Evolutionary conservation across 768 basidiomycete species (phyloP).

Genomic region (Phaeolepiota aurea): DNA sequence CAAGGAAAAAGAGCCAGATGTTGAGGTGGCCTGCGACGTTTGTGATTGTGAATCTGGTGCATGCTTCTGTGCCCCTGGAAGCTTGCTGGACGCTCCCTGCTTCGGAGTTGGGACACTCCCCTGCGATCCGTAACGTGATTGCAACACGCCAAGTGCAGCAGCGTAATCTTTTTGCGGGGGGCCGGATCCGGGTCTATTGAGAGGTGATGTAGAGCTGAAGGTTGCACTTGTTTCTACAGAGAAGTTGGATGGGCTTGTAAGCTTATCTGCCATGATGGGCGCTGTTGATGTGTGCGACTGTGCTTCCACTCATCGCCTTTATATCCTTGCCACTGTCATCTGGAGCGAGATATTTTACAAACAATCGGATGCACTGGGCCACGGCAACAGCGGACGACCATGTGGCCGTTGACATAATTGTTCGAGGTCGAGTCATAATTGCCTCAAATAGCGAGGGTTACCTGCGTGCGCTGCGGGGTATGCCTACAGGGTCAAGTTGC

Average conservation of each 20-base stretch:
- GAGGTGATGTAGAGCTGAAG: not conserved
- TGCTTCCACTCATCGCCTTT: no score
- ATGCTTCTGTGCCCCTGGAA: not conserved
- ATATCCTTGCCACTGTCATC: no score
- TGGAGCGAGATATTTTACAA: no score
- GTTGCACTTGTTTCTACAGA: not conserved
- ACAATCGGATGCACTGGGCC: no score
- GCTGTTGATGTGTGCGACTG: no score
- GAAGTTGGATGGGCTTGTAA: not conserved
- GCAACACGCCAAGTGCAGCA: not conserved
- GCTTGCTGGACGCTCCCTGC: not conserved
- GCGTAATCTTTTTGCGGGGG: not conserved
- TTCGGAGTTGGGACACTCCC: not conserved
- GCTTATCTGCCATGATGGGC: not conserved
- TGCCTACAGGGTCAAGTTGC: no score
- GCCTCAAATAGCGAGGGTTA: no score
- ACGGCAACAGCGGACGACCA: no score
- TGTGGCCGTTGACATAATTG: no score
- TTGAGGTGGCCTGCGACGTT: constrained; percentile 10
- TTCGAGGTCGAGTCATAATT: no score
- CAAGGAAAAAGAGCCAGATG: constrained; percentile 2
- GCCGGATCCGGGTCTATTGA: not conserved
- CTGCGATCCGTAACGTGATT: not conserved
- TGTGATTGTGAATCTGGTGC: constrained; percentile 3
- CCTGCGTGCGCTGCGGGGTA: no score